A percentile compares a stretch with the other conserved stretches of the same genome.
These are phyloP conservation scores for Oropetium thomaeum DNA, from an alignment of 176 grass and related monocot species.

Conservation along the genomic window DNA sequence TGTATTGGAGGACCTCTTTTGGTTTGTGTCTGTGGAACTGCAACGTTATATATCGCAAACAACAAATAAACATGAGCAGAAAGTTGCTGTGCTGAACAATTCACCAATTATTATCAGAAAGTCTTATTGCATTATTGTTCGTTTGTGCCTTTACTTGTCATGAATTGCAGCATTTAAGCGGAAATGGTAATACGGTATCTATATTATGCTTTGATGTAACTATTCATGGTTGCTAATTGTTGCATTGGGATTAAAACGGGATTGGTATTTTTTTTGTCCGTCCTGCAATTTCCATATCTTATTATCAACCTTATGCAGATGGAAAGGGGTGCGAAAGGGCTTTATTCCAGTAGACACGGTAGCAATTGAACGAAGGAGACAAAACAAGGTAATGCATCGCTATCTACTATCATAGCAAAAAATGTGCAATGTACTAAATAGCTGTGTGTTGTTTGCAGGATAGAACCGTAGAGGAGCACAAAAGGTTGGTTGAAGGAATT, in stretches of 20 bases:
- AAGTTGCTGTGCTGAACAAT: not conserved
- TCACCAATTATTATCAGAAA: not conserved
- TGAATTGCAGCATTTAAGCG: not conserved
- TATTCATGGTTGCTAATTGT: not conserved
- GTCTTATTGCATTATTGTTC: not conserved
- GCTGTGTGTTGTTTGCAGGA: constrained; percentile 46
- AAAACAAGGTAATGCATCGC: constrained; percentile 60
- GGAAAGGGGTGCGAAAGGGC: constrained; percentile 53
- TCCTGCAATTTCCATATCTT: not conserved
- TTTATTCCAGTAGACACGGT: constrained; percentile 50
- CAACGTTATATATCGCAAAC: not conserved
- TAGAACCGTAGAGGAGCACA: constrained; percentile 64
- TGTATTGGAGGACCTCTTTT: not conserved
- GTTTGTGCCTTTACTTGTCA: not conserved
- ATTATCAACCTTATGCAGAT: constrained; percentile 48
- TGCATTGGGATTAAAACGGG: not conserved
- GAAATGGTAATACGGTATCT: not conserved
- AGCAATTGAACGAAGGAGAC: constrained; percentile 55
- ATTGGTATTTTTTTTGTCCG: constrained; percentile 2
- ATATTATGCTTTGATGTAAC: not conserved
- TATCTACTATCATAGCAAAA: constrained; percentile 8
- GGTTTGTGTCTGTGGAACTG: not conserved
- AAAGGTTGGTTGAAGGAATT: constrained; percentile 66
- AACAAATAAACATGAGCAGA: not conserved
- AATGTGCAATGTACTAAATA: not conserved